Conservation (phyloP, 768 basidiomycete species). For the Psilocybe tampanensis region DNA sequence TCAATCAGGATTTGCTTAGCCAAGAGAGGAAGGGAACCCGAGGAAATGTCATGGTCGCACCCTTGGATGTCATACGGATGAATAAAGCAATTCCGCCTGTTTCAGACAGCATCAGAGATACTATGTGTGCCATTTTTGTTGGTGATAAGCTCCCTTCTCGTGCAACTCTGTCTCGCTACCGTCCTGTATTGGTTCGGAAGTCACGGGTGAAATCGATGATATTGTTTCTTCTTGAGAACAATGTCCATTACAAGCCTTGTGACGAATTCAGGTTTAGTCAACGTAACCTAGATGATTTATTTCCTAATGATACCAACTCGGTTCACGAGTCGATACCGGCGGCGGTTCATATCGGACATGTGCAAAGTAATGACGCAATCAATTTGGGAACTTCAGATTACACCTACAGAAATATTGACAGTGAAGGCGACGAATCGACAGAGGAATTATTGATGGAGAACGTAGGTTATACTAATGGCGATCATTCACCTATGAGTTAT, state of each 20-base stretch:
- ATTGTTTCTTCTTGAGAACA: conserved; percentile 6
- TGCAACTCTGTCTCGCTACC: neutral
- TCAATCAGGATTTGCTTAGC: neutral
- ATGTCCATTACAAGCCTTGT: conserved; percentile 3
- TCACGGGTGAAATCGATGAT: conserved; percentile 9
- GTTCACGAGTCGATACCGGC: conserved; percentile 1
- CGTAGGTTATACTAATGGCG: conserved; percentile 18
- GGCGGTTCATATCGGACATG: neutral
- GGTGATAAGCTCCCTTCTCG: neutral
- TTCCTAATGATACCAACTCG: neutral
- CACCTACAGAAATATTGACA: neutral
- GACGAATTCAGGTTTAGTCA: conserved; percentile 2
- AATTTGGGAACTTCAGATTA: conserved; percentile 4
- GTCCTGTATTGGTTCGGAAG: conserved; percentile 11
- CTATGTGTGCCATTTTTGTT: conserved; percentile 15
- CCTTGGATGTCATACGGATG: conserved; percentile 6
- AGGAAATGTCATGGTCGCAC: conserved; percentile 16
- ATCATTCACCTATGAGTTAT: conserved; percentile 10
- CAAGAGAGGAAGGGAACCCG: conserved; percentile 7
- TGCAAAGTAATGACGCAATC: conserved; percentile 5
- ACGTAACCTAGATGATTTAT: conserved; percentile 1
- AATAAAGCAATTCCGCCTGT: conserved; percentile 4
- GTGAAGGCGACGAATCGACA: neutral
- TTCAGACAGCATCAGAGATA: conserved; percentile 6
- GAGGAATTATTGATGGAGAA: conserved; percentile 20